Evolutionary conservation across 108 stramenopile genomes (phyloP).

Genomic region (Aurantiochytrium sp.): DNA sequence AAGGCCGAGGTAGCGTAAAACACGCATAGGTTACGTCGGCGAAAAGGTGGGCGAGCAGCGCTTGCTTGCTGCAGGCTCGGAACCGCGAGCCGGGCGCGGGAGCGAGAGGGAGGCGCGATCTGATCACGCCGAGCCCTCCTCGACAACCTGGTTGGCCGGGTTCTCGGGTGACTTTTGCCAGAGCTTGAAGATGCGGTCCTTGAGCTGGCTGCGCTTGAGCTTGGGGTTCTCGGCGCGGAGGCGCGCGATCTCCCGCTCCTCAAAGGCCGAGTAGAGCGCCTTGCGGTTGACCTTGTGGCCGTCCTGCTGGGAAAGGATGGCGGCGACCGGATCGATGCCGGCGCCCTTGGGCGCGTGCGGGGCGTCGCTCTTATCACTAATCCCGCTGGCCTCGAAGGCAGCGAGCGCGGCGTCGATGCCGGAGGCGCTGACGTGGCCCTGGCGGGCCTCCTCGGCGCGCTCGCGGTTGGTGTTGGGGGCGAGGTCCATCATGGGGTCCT

Average conservation of each 20-base stretch:
- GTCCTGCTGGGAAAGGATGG: neutral
- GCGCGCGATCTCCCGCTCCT: slow-evolving; percentile 72
- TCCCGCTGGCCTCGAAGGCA: slow-evolving; percentile 20
- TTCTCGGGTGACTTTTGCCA: slow-evolving; percentile 92
- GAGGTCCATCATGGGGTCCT: neutral
- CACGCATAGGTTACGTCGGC: no score
- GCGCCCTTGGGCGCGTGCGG: neutral
- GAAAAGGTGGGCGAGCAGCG: no score
- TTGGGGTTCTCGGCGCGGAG: slow-evolving; percentile 80
- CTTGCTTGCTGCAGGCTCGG: no score
- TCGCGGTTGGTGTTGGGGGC: neutral
- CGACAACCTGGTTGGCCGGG: slow-evolving; percentile 67
- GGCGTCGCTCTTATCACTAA: neutral
- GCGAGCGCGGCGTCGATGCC: slow-evolving; percentile 58
- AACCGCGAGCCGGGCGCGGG: no score
- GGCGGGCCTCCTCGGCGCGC: neutral
- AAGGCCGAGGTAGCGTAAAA: no score
- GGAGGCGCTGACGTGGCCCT: neutral
- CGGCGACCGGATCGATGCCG: slow-evolving; percentile 35
- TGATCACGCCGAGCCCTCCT: neutral
- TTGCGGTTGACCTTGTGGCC: slow-evolving; percentile 65
- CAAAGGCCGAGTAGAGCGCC: slow-evolving; percentile 77
- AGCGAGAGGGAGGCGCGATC: no score
- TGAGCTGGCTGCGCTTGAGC: slow-evolving; percentile 80
- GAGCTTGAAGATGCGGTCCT: slow-evolving; percentile 76